Evolutionary conservation across 306 rosid genomes (phyloP), one percentile per base, ranked within the genome.

Genomic region (Dryas drummondii): DNA sequence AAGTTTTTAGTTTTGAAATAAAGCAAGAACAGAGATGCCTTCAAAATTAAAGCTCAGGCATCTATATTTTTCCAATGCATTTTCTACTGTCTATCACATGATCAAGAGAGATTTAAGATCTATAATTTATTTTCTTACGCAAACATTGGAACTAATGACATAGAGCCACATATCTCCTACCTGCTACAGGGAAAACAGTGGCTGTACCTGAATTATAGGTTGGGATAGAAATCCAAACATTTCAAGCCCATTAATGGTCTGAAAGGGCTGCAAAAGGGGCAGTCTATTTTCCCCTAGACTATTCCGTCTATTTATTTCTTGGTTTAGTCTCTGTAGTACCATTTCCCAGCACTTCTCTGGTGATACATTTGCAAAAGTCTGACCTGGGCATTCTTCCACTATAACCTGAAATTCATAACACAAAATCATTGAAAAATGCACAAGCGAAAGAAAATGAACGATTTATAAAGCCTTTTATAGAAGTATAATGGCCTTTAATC

Each of bases 141-240:
- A 9, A 15, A 19, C 9, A 19, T 1, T 44, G 49, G 13, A 56
- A 44, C 12, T 61, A 61, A 37, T 61, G 19, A 14, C 10, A 6
- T 32, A 32, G 37, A 32, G 13, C 48, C 12, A 41, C 68, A 40
- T 15, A 3, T 47, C 48, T 42, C 4, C 45, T 32, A 32, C 37
- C 37, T 32, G 37, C 53, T 49, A 49, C 12, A 49, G 53, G 69
- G 32, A 51, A 62, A 14, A 12, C 5, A 52, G 15, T 5, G 22
- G 7, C 41, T 10, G 63, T 87, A 91, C 97, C 97, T 88, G 85
- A 56, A 81, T 66, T 75, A 88, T 74, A 45, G 86, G 79, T 26
- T 88, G 88, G 68, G 84, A 88, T 66, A 73, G 83, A 80, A 93
- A 91, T 74, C 98, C 98, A 77, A 91, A 93, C 98, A 93, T 91